Conservation (phyloP, 768 basidiomycete species). For the Phlebiopsis gigantea region DNA sequence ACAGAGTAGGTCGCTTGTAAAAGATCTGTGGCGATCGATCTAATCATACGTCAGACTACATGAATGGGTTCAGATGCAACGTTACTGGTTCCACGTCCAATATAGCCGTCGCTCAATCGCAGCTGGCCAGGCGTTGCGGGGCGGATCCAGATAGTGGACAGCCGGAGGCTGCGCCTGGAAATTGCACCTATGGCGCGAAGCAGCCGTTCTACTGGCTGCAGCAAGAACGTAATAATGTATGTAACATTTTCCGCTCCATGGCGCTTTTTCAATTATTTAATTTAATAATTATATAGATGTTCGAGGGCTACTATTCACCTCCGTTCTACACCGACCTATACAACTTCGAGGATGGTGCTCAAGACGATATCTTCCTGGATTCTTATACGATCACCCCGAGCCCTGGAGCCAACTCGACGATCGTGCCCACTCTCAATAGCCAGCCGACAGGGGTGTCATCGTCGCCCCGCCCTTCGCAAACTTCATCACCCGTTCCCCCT, state of each 20-base stretch:
- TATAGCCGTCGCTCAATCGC: constrained; percentile 47
- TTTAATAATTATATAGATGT: background rate
- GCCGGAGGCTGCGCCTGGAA: constrained; percentile 40
- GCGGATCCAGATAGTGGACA: constrained; percentile 46
- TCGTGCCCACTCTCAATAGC: background rate
- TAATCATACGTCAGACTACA: constrained; percentile 42
- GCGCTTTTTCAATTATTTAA: background rate
- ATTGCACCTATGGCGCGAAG: constrained; percentile 72
- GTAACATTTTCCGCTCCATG: constrained; percentile 14
- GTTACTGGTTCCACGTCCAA: constrained; percentile 48
- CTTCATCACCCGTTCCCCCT: background rate
- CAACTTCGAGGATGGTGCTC: constrained; percentile 68
- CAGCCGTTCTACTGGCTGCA: constrained; percentile 70
- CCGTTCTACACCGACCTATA: constrained; percentile 67
- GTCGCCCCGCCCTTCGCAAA: background rate
- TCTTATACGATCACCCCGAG: background rate
- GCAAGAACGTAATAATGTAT: constrained; percentile 53
- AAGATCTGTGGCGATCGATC: background rate
- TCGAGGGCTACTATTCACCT: constrained; percentile 47
- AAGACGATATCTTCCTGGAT: constrained; percentile 66
- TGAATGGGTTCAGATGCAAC: constrained; percentile 71
- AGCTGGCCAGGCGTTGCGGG: constrained; percentile 63
- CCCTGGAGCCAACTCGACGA: background rate
- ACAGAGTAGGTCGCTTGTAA: constrained; percentile 27
- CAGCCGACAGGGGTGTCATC: background rate